Base-by-base conservation (phyloP, 345 rosid species). In the Eucalyptus tenuipes region DNA sequence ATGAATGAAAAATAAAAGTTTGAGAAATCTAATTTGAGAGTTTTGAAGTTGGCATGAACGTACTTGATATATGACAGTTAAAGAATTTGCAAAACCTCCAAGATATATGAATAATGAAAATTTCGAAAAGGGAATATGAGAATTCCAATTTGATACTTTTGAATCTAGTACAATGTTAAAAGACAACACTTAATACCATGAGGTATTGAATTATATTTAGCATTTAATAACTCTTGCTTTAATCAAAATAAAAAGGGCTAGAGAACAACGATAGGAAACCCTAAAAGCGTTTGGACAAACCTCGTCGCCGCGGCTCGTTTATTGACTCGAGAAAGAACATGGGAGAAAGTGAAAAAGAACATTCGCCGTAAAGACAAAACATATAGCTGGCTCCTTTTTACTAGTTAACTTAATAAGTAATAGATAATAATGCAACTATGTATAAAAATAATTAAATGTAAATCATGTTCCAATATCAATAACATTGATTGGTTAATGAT, bases 31-130 rank as follows among this genome's bases (percentile, higher is more conserved):
- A 16, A 17, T 0, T 2, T 0, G 2, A 17, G 44, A 33, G 13
- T 33, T 17, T 17, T 68, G 80, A 68, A 68, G 0, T 33, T 5
- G 2, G 7, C 0, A 0, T 68, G 44, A 68, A 33, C 0, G 0
- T 10, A 17, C 7, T 33, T 40, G 24, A 68, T 33, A 33, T 13
- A 3, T 2, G 2, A 17, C 0, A 5, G 7, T 68, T 33, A 17
- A 68, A 68, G 7, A 33, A 33, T 9, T 33, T 0, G 20, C 7
- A 68, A 18, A 8, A 7, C 2, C 7, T 71, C 44, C 13, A 2
- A 33, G 4, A 33, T 16, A 17, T 33, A 33, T 68, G 20, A 33
- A 68, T 1, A 12, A 68, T 8, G 22, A 71, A 71, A 31, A 8
- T 31, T 16, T 37, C 1, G 4, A 68, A 8, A 8, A 15, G 13